A percentile compares a stretch with the other conserved stretches of the same genome.
Evolutionary conservation across 2,329 filamentous ascomycete species (phyloP).

Genomic region (Xylariaceae sp.): DNA sequence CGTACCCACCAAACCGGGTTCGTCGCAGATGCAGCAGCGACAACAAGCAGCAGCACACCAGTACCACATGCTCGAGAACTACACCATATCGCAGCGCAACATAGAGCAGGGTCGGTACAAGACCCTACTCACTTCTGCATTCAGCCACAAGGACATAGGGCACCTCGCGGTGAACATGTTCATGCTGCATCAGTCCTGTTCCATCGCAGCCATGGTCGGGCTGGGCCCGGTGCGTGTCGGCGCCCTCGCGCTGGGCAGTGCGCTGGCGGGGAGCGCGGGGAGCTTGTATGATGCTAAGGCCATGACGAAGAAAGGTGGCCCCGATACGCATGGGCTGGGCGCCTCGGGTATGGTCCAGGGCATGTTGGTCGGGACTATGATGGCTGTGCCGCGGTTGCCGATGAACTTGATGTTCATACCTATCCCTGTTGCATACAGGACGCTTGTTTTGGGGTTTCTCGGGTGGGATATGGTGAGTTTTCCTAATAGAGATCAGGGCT

Average conservation of each 20-base stretch:
- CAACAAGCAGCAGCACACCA: background rate
- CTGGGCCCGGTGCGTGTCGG: constrained; percentile 10
- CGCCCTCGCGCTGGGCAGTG: constrained; percentile 18
- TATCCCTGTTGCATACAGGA: constrained; percentile 9
- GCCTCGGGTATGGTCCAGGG: constrained; percentile 24
- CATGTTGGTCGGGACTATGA: constrained; percentile 16
- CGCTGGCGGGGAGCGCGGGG: constrained; percentile 15
- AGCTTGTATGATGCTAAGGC: constrained; percentile 10
- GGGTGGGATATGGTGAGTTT: background rate
- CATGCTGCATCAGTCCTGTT: constrained; percentile 12
- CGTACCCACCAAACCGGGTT: background rate
- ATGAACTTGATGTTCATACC: constrained; percentile 20
- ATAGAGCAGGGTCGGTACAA: constrained; percentile 21
- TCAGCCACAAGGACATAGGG: constrained; percentile 17
- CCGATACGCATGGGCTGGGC: constrained; percentile 13
- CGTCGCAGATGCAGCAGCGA: background rate
- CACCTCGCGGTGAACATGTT: constrained; percentile 25
- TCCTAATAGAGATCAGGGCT: background rate
- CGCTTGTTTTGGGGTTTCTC: background rate
- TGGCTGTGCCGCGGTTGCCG: constrained; percentile 11
- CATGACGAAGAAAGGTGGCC: constrained; percentile 4
- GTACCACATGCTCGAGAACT: constrained; percentile 19
- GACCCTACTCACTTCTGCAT: constrained; percentile 20
- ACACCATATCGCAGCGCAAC: constrained; percentile 17
- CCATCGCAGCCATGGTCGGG: constrained; percentile 12